Evolutionary conservation across 371 early-diverging fungal genomes (phyloP).

Genomic region (Haplosporangium sp.): DNA sequence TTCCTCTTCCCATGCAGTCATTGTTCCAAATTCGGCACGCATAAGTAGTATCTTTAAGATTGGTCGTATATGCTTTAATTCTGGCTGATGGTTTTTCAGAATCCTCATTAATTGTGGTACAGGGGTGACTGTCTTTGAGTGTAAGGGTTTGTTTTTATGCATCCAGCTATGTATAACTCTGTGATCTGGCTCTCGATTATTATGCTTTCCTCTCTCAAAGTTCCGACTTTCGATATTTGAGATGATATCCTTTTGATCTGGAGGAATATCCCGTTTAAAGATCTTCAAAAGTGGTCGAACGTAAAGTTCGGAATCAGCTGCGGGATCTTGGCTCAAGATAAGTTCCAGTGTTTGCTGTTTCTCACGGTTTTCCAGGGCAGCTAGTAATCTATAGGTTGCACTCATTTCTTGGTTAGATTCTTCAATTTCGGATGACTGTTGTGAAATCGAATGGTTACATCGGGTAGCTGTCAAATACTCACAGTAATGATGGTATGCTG

Average conservation of each 20-base stretch:
- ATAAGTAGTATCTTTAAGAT: constrained; percentile 23
- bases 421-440: not conserved
- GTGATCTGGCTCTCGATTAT: not conserved
- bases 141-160: too few relatives aligned
- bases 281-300: constrained; percentile 24
- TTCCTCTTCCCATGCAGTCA: constrained; percentile 28
- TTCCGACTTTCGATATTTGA: not conserved
- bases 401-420: not conserved
- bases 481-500: constrained; percentile 34
- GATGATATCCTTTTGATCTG: constrained; percentile 1
- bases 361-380: constrained; percentile 36
- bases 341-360: constrained; percentile 24
- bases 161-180: too few relatives aligned
- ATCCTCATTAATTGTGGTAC: too few relatives aligned
- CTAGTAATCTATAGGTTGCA: constrained; percentile 20
- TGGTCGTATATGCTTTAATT: constrained; percentile 22
- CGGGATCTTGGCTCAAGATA: constrained; percentile 32
- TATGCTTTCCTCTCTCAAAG: not conserved
- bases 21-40: constrained; percentile 43
- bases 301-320: constrained; percentile 41
- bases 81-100: constrained; percentile 6
- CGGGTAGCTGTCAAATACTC: not conserved
- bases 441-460: too few relatives aligned
- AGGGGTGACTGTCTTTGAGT: too few relatives aligned
- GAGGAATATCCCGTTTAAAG: constrained; percentile 6